Base-by-base conservation (phyloP, 352 stramenopile species). In the Globisporangium spinosum region DNA sequence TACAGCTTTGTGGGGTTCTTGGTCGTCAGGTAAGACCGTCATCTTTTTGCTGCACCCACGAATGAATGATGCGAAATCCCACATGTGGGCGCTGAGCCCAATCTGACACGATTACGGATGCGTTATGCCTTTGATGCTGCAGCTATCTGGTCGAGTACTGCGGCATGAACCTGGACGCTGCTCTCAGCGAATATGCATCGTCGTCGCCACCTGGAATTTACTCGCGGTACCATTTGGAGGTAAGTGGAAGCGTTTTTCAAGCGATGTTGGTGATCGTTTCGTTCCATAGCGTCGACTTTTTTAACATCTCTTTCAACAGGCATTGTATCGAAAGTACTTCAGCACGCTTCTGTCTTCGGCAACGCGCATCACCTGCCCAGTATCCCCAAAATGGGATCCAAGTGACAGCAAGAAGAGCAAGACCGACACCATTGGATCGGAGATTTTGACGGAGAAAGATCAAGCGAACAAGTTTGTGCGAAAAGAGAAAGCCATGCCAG, bases 1-100 rank as follows among this genome's bases (percentile, higher is more conserved):
- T 96, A 91, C 73, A 93, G 90, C 54, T 77, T 89, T 59, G 77
- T 89, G 23, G 88, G 86, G 1, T 96, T 87, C 49, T 76, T 96
- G 17, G 69, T 93, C 64, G 81, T 92, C 27, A 87, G 82, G 83
- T 91, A 58, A 47, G 73, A n/a, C 0, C 45, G 1, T 69, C 32
- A 0, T 69, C 32, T 38, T 38, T 61, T 8, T 61, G 56, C 27
- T 2, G 32, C n/a, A 29, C 4, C 32, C 4, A 3, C 56, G 20
- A 61, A 20, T 43, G 10, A 23, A 47, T 47, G 20, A 13, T n/a
- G 3, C 27, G 3, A n/a, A 55, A 22, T 25, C 7, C 2, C 3
- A 34, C 25, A 59, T 27, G 2, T 47, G 29, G 29, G 8, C 20
- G 32, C 55, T 3, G 29, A 22, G 9, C 23, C 8, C 2, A 22